Percentiles rank a stretch among this genome's conserved stretches.
Evolutionary conservation across 2,329 filamentous ascomycete species (phyloP).

Genomic region (Aureobasidium musti): DNA sequence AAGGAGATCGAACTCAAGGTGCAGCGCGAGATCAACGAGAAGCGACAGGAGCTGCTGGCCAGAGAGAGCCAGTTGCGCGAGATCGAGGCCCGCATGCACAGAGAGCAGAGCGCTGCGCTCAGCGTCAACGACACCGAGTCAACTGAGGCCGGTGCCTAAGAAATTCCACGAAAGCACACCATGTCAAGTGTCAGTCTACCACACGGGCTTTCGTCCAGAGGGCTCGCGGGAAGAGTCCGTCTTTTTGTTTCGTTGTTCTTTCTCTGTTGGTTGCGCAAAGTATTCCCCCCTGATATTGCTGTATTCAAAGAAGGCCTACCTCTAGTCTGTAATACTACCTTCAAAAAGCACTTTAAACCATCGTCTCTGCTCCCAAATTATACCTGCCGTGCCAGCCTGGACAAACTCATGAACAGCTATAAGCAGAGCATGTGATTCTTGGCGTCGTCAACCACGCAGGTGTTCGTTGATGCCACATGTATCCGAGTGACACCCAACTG

Average conservation of each 20-base stretch:
- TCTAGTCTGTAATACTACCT: conserved; percentile 29
- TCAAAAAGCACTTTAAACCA: conserved; percentile 6
- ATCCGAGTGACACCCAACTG: background rate
- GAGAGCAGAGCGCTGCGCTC: conserved; percentile 46
- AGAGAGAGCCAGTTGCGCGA: conserved; percentile 98
- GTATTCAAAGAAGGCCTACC: conserved; percentile 27
- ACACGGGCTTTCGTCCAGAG: background rate
- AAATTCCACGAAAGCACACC: background rate
- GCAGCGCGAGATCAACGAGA: conserved; percentile 99
- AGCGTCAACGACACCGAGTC: conserved; percentile 32
- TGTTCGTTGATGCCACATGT: conserved; percentile 15
- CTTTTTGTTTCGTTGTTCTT: conserved; percentile 27
- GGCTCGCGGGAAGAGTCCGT: conserved; percentile 19
- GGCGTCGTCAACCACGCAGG: conserved; percentile 7
- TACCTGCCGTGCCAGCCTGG: background rate
- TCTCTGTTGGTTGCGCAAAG: conserved; percentile 22
- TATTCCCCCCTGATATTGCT: conserved; percentile 30
- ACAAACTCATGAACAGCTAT: background rate
- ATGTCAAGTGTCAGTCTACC: conserved; percentile 18
- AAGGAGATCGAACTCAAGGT: conserved; percentile 99
- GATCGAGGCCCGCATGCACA: conserved; percentile 96
- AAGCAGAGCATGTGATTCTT: conserved; percentile 24
- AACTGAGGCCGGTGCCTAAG: conserved; percentile 33
- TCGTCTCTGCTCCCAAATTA: background rate
- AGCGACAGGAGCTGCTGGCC: conserved; percentile 95